phyloP scores from a whole-genome alignment of 306 rosid genomes.

The Biancaea sappan region DNA sequence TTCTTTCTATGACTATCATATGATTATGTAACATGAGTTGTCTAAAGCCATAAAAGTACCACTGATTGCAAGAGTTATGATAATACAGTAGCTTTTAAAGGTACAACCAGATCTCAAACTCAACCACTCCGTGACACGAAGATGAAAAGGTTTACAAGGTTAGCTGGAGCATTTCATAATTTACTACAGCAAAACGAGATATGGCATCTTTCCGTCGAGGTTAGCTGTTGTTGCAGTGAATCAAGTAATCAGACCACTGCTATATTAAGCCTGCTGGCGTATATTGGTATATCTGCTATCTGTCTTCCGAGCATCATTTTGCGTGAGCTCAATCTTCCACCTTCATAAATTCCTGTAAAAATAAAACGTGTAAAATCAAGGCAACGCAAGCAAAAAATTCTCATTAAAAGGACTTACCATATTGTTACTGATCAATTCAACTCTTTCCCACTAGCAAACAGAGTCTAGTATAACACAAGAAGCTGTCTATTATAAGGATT shows the following conservation, averaged over 20 bases:
- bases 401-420: not conserved
- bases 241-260: not conserved
- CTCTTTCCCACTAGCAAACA: conserved; percentile 19
- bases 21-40: not conserved
- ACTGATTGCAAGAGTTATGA: not conserved
- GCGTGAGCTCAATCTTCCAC: conserved; percentile 3
- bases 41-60: not conserved
- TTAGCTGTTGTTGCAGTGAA: not conserved
- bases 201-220: not conserved
- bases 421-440: conserved; percentile 9
- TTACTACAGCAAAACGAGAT: not conserved
- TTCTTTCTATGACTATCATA: not conserved
- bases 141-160: not conserved
- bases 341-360: conserved; percentile 27
- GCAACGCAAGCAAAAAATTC: not conserved
- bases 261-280: not conserved
- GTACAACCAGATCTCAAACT: not conserved
- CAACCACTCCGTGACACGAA: not conserved
- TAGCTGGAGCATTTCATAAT: not conserved
- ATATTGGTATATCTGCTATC: conserved; percentile 8
- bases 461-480: not conserved
- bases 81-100: not conserved
- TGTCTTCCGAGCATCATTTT: not conserved
- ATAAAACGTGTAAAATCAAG: conserved; percentile 30
- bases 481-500: not conserved